Conservation (phyloP, 2,329 filamentous ascomycete genomes). For the Chaetothyriales sp. region DNA sequence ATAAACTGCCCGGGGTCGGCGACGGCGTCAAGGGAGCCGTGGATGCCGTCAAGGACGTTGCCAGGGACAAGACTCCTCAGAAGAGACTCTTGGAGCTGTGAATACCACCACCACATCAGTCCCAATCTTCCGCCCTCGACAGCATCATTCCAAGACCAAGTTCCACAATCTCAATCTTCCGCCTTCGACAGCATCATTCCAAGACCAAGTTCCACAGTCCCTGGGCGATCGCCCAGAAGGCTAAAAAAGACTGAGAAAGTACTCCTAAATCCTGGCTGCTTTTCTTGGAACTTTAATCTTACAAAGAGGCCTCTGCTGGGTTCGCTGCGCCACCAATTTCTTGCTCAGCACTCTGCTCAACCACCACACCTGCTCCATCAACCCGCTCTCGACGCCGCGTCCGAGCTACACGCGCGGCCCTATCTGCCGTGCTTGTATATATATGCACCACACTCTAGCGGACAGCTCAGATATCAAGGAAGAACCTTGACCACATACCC, state of each 20-base stretch:
- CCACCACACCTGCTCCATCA: too few relatives aligned
- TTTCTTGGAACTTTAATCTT: too few relatives aligned
- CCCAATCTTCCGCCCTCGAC: too few relatives aligned
- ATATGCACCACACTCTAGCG: neutral
- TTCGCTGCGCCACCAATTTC: neutral
- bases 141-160: too few relatives aligned
- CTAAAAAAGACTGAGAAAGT: too few relatives aligned
- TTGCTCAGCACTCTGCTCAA: too few relatives aligned
- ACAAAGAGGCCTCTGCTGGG: neutral
- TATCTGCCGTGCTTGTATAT: neutral
- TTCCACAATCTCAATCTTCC: too few relatives aligned
- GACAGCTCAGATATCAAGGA: neutral
- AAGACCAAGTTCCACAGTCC: too few relatives aligned
- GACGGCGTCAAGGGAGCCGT: conserved; percentile 1
- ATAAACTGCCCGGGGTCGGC: conserved; percentile 1
- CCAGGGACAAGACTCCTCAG: conserved; percentile 1
- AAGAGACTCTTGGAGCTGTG: neutral
- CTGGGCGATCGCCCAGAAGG: too few relatives aligned
- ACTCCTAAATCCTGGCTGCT: too few relatives aligned
- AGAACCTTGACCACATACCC: neutral
- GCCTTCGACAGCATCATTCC: too few relatives aligned
- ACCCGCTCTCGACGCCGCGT: neutral
- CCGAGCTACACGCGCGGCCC: neutral
- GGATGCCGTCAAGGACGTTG: conserved; percentile 5
- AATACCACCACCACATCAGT: neutral